Evolutionary conservation across 2,329 filamentous ascomycete species (phyloP).

Genomic region (Biscogniauxia mediterranea): DNA sequence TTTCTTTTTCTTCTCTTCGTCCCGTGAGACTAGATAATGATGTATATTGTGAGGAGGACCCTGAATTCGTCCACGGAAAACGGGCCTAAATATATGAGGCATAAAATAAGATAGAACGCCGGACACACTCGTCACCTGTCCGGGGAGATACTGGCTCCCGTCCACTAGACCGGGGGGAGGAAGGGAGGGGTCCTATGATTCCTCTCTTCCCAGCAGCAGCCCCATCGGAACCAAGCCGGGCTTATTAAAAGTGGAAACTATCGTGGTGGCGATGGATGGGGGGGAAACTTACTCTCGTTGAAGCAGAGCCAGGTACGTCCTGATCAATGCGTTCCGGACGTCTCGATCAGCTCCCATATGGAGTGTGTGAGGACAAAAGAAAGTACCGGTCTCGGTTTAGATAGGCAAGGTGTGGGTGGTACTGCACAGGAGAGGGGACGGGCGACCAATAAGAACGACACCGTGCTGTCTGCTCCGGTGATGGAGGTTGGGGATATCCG

Average conservation of each 20-base stretch:
- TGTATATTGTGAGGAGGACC: too few species aligned
- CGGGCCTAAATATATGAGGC: too few species aligned
- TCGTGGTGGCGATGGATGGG: constrained; percentile 3
- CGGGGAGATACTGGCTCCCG: neutral
- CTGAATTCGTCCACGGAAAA: too few species aligned
- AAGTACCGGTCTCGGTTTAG: neutral
- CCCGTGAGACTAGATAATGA: neutral
- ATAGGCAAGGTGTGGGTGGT: neutral
- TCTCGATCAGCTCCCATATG: constrained; percentile 38
- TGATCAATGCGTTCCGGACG: constrained; percentile 41
- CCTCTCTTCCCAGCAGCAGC: too few species aligned
- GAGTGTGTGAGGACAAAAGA: neutral
- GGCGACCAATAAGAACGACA: constrained; percentile 2
- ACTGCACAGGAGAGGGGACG: too few species aligned
- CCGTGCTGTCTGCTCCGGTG: neutral
- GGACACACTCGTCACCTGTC: neutral
- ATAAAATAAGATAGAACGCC: too few species aligned
- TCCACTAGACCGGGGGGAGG: neutral
- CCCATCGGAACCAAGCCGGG: neutral
- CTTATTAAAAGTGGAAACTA: neutral
- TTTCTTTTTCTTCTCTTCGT: neutral
- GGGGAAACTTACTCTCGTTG: constrained; percentile 43
- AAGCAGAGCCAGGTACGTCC: constrained; percentile 47
- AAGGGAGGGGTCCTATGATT: too few species aligned
- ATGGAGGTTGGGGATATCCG: constrained; percentile 25